Conservation (phyloP, 176 grass and related monocot genomes). For the Saccharum officinarum region DNA sequence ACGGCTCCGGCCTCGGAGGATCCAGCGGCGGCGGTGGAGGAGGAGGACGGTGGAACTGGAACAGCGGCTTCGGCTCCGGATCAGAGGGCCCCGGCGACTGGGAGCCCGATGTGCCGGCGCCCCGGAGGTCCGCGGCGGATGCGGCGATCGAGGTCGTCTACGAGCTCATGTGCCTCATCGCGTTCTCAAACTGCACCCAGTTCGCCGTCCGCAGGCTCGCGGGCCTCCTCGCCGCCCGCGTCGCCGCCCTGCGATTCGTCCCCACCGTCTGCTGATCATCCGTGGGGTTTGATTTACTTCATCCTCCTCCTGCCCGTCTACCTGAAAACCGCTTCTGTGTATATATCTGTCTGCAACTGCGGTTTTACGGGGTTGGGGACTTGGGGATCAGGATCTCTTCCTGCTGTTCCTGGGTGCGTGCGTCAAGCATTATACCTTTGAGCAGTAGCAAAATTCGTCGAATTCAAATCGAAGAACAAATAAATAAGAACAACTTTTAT, state of each 20-base stretch:
- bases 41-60: constrained; percentile 21
- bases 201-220: constrained; percentile 58
- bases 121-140: constrained; percentile 30
- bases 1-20: constrained; percentile 24
- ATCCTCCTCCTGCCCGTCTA: background rate
- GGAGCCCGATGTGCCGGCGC: constrained; percentile 42
- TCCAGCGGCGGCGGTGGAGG: constrained; percentile 15
- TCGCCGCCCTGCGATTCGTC: constrained; percentile 43
- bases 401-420: constrained; percentile 3
- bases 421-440: background rate
- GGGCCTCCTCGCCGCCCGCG: constrained; percentile 32
- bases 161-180: constrained; percentile 62
- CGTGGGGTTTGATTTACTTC: background rate
- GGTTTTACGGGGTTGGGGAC: too few relatives aligned
- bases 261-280: constrained; percentile 38
- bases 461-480: constrained; percentile 34
- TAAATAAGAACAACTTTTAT: background rate
- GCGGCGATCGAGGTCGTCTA: constrained; percentile 41
- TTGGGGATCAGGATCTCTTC: background rate
- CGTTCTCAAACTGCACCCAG: constrained; percentile 66
- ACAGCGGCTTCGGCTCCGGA: constrained; percentile 5
- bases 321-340: background rate
- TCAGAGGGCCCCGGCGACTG: constrained; percentile 32
- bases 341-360: too few relatives aligned
- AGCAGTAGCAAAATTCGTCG: constrained; percentile 37